Conservation (phyloP, 257 asterid genomes). For the Jaltomata sinuosa region DNA sequence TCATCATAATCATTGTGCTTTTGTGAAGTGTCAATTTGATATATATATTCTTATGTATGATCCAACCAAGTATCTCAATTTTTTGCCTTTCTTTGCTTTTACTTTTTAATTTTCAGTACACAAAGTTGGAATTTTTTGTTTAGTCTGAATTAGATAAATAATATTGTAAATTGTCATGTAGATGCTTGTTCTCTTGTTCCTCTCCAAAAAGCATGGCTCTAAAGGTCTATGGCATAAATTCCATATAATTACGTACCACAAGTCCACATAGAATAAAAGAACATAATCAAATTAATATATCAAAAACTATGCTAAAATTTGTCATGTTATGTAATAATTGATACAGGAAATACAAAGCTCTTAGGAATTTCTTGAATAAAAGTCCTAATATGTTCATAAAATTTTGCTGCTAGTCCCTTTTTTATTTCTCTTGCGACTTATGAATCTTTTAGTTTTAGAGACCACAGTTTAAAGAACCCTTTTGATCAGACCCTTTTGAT, state of each 20-base stretch:
- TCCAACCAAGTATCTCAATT: not conserved
- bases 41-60: not conserved
- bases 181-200: not conserved
- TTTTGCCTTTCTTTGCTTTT: not conserved
- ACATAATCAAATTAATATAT: not conserved
- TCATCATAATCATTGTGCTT: conserved; percentile 26
- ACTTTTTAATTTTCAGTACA: not conserved
- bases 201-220: not conserved
- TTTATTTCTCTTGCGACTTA: not conserved
- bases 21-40: conserved; percentile 5
- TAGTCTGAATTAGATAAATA: not conserved
- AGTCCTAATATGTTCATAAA: not conserved
- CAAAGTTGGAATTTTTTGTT: not conserved
- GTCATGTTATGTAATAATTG: not conserved
- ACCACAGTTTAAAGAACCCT: not conserved
- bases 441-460: not conserved
- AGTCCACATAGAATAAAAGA: not conserved
- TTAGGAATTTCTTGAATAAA: not conserved
- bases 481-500: not conserved
- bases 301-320: not conserved
- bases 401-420: too few relatives aligned
- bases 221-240: not conserved
- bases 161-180: not conserved
- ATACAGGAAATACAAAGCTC: not conserved
- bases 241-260: not conserved